Evolutionary conservation across 176 grass and related monocot species (phyloP).

Genomic region (Avena insularis): DNA sequence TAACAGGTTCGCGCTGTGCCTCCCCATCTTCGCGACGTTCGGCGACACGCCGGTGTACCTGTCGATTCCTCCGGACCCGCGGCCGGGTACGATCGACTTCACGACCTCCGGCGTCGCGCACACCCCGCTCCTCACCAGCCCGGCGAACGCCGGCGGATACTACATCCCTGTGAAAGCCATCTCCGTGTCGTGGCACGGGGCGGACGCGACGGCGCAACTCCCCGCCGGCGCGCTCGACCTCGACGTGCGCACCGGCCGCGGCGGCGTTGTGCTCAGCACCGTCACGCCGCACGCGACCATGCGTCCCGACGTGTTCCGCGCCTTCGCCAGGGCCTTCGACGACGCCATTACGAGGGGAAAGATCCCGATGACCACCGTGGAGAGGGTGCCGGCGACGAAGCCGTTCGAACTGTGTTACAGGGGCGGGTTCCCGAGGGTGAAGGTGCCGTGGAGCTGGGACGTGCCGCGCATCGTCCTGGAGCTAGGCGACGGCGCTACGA

Average conservation of each 20-base stretch:
- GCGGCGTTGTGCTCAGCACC: slow-evolving; percentile 69
- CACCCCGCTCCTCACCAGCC: slow-evolving; percentile 54
- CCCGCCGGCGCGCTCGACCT: slow-evolving; percentile 30
- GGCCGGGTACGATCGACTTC: neutral
- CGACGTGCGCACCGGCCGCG: slow-evolving; percentile 29
- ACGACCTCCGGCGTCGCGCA: neutral
- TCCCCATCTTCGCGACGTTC: slow-evolving; percentile 49
- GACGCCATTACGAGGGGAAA: slow-evolving; percentile 6
- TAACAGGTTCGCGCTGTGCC: slow-evolving; percentile 57
- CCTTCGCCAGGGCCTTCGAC: slow-evolving; percentile 48
- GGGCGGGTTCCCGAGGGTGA: slow-evolving; percentile 33
- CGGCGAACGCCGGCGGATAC: slow-evolving; percentile 40
- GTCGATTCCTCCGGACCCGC: neutral
- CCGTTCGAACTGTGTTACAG: slow-evolving; percentile 61
- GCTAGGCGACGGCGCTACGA: slow-evolving; percentile 40
- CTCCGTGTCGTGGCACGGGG: slow-evolving; percentile 14
- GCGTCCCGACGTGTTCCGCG: slow-evolving; percentile 49
- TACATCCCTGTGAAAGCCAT: slow-evolving; percentile 46
- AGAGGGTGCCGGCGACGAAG: slow-evolving; percentile 31
- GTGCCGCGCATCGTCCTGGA: slow-evolving; percentile 50
- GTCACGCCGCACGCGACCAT: slow-evolving; percentile 46
- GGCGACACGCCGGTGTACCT: slow-evolving; percentile 53
- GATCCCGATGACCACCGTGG: neutral
- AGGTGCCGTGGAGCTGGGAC: slow-evolving; percentile 40
- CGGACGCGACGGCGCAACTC: neutral